Evolutionary conservation across 1,284 basidiomycete species (phyloP).

Genomic region (Apiotrichum sp.): DNA sequence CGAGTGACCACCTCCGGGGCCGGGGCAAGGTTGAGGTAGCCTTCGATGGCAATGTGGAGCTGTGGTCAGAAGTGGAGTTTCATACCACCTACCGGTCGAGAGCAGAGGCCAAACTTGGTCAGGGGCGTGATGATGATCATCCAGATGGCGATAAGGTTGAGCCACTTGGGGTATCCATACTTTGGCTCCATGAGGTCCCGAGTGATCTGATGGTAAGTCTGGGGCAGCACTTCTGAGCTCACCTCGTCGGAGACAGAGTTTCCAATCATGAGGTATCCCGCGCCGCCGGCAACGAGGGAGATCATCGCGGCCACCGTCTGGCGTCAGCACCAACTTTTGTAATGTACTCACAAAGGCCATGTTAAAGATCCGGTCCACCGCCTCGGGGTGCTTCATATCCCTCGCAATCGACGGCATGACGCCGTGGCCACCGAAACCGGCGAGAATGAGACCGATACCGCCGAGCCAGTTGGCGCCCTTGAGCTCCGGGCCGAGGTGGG

Average conservation of each 20-base stretch:
- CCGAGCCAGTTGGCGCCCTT: slow-evolving; percentile 49
- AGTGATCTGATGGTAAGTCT: slow-evolving; percentile 56
- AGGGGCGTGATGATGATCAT: slow-evolving; percentile 81
- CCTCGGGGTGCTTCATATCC: slow-evolving; percentile 79
- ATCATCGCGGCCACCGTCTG: slow-evolving; percentile 58
- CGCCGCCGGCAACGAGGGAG: slow-evolving; percentile 72
- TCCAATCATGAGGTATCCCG: slow-evolving; percentile 91
- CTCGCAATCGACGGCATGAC: slow-evolving; percentile 83
- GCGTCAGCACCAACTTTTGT: not conserved
- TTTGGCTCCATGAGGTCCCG: slow-evolving; percentile 69
- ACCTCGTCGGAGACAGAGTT: slow-evolving; percentile 67
- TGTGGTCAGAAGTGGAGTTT: not conserved
- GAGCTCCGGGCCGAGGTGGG: slow-evolving; percentile 58
- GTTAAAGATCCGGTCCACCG: slow-evolving; percentile 61
- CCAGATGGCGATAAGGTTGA: slow-evolving; percentile 79
- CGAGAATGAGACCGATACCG: slow-evolving; percentile 82
- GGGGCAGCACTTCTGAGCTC: not conserved
- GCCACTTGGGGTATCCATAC: slow-evolving; percentile 60
- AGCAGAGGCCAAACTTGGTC: slow-evolving; percentile 81
- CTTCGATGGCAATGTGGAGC: slow-evolving; percentile 73
- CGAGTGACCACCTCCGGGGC: slow-evolving; percentile 25
- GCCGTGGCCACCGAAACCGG: slow-evolving; percentile 90
- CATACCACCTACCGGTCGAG: slow-evolving; percentile 55
- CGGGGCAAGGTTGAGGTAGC: slow-evolving; percentile 59
- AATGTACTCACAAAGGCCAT: slow-evolving; percentile 34